Base-by-base conservation (phyloP, 805 yeast genomes). In the Scheffersomyces ergatensis region DNA sequence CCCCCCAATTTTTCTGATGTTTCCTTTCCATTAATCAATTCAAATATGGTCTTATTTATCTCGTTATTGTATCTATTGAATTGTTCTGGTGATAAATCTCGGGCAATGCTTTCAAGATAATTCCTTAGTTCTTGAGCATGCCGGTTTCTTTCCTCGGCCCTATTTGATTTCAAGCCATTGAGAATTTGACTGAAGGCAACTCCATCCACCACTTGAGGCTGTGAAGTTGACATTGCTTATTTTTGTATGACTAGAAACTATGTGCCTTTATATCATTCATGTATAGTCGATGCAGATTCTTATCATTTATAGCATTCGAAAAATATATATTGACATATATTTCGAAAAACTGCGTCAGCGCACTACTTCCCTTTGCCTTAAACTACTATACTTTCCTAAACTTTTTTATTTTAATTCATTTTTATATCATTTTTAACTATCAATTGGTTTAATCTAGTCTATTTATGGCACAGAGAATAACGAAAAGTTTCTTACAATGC, bases 401-500 rank as follows among this genome's bases (percentile, higher is more conserved):
- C 29, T 9, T 26, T 26, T 12, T 26, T 26, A 9, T 26, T 26
- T 18, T 11, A 18, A 13, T 14, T 23, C n/a, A n/a, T n/a, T n/a
- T n/a, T n/a, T n/a, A n/a, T n/a, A n/a, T n/a, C n/a, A n/a, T n/a
- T n/a, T n/a, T n/a, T n/a, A n/a, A n/a, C n/a, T n/a, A n/a, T n/a
- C n/a, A n/a, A n/a, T n/a, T n/a, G n/a, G n/a, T n/a, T n/a, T n/a
- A n/a, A n/a, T n/a, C n/a, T n/a, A n/a, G 24, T 16, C 12, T 13
- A 47, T 44, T 58, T 69, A 85, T 69, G 95, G 95, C 57, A 89
- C 95, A 59, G 88, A 84, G 74, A 93, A 92, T 49, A 93, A 74
- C 37, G 97, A 89, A 63, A 93, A 93, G 77, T 92, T 90, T 72
- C 99, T 83, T 34, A 95, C 99, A 57, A 93, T 93, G 56, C 86